Evolutionary conservation across 2,329 filamentous ascomycete genomes (phyloP).

Genomic region (Cryphonectria nitschkei): DNA sequence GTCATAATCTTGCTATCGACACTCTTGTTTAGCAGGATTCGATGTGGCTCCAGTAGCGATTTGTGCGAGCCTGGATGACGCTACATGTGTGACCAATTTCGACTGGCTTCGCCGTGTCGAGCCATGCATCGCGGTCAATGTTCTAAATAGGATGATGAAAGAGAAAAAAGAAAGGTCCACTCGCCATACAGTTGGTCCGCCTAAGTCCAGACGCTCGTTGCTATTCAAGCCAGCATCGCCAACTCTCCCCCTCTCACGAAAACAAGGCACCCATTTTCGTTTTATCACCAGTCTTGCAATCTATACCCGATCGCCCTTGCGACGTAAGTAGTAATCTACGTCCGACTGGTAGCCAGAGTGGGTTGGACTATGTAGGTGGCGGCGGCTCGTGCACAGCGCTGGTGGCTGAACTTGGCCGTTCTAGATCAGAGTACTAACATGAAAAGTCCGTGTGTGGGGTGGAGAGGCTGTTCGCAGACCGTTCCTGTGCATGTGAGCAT

Average conservation of each 20-base stretch:
- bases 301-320: slow-evolving; percentile 38
- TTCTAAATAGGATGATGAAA: not conserved
- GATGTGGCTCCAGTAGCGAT: not conserved
- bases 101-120: not conserved
- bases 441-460: not conserved
- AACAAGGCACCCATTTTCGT: not conserved
- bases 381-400: not conserved
- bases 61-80: not conserved
- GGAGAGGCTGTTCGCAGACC: not conserved
- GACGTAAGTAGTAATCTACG: slow-evolving; percentile 44
- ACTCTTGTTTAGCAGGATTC: not conserved
- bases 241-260: not conserved
- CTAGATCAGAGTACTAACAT: not conserved
- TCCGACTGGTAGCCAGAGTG: slow-evolving; percentile 42
- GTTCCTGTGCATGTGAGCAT: not conserved
- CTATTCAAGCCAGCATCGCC: not conserved
- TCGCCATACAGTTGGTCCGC: not conserved
- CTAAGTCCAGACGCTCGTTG: not conserved
- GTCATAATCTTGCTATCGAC: not conserved
- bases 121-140: not conserved
- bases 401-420: not conserved
- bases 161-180: not conserved
- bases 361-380: not conserved
- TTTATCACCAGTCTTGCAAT: not conserved
- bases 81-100: not conserved